phyloP scores from a whole-genome alignment of 805 yeast species.

The Yarrowia hollandica region DNA sequence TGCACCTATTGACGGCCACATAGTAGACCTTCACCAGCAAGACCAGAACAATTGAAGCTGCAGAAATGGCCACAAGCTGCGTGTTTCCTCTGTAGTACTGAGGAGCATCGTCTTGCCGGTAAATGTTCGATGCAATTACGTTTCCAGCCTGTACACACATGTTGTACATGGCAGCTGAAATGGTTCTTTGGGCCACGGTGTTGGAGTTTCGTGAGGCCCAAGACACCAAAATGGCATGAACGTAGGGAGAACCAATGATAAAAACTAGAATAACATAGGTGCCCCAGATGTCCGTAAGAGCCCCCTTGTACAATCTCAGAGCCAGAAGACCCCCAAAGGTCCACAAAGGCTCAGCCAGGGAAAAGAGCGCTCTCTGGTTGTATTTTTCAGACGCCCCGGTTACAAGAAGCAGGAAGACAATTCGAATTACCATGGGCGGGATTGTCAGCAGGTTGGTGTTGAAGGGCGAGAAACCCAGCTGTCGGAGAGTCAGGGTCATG shows the following conservation, averaged over 20 bases:
- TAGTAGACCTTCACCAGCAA: slow-evolving; percentile 42
- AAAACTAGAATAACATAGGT: slow-evolving; percentile 39
- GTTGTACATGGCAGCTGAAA: slow-evolving; percentile 64
- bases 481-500: slow-evolving; percentile 51
- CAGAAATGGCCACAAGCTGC: slow-evolving; percentile 35
- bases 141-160: slow-evolving; percentile 62
- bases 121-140: slow-evolving; percentile 57
- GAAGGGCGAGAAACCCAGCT: slow-evolving; percentile 55
- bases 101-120: slow-evolving; percentile 59
- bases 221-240: slow-evolving; percentile 56
- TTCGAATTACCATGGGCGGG: slow-evolving; percentile 32
- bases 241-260: slow-evolving; percentile 41
- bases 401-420: background rate
- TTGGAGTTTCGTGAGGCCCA: slow-evolving; percentile 66
- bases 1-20: slow-evolving; percentile 36
- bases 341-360: slow-evolving; percentile 31
- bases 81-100: slow-evolving; percentile 58
- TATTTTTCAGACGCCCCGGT: slow-evolving; percentile 29
- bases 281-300: slow-evolving; percentile 37
- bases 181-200: slow-evolving; percentile 61
- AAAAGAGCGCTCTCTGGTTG: slow-evolving; percentile 31
- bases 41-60: slow-evolving; percentile 33
- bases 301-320: slow-evolving; percentile 33
- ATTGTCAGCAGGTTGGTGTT: slow-evolving; percentile 54
- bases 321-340: slow-evolving; percentile 31